Conservation (phyloP, 2,329 filamentous ascomycete genomes). For the Lecanicillium sp. region DNA sequence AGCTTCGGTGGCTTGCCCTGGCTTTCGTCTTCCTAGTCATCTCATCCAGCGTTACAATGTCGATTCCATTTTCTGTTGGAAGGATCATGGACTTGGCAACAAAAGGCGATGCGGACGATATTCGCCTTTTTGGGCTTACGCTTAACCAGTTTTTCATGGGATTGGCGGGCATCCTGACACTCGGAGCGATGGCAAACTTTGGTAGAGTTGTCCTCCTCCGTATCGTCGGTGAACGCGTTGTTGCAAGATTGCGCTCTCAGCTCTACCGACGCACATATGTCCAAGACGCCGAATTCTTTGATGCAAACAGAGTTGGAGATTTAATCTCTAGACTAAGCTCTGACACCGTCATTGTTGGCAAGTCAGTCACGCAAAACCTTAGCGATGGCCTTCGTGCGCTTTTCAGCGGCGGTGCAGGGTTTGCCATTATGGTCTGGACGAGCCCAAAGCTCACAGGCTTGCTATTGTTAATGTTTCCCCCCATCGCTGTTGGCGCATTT, state of each 20-base stretch:
- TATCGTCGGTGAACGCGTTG: conserved; percentile 91
- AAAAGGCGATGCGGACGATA: conserved; percentile 56
- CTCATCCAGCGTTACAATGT: conserved; percentile 90
- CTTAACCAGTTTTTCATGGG: conserved; percentile 82
- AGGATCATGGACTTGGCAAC: conserved; percentile 91
- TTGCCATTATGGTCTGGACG: conserved; percentile 92
- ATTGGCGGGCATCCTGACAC: conserved; percentile 64
- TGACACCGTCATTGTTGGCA: conserved; percentile 95
- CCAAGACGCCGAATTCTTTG: conserved; percentile 99
- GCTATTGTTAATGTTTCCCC: conserved; percentile 78
- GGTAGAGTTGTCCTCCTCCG: conserved; percentile 86
- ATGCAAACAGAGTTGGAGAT: conserved; percentile 93
- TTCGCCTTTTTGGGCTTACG: conserved; percentile 72
- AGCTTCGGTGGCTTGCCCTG: conserved; percentile 65
- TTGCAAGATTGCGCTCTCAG: conserved; percentile 78
- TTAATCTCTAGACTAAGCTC: conserved; percentile 91
- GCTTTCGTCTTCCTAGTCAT: conserved; percentile 82
- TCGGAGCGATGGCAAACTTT: conserved; percentile 88
- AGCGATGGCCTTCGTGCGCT: conserved; percentile 89
- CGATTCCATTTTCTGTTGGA: conserved; percentile 91
- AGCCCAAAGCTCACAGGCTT: conserved; percentile 85
- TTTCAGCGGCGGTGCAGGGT: conserved; percentile 83
- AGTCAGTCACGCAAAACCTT: conserved; percentile 95
- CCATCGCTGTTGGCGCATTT: conserved; percentile 82
- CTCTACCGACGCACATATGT: conserved; percentile 87